Base-by-base conservation (phyloP, 176 grass and related monocot species). In the Oryza longistaminata region DNA sequence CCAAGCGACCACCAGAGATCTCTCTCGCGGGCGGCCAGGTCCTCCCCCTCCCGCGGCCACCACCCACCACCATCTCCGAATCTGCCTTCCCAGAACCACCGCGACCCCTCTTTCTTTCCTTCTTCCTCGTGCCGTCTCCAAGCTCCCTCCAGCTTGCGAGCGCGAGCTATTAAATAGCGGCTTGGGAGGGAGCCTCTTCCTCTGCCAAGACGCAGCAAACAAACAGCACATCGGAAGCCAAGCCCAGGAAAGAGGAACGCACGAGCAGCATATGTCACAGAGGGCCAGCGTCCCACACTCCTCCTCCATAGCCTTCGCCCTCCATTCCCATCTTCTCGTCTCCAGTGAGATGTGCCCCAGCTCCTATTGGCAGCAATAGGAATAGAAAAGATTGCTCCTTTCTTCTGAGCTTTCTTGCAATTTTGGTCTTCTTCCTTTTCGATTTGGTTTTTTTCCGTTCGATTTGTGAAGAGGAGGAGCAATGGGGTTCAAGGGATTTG, bases 321-420 rank as follows among this genome's bases (percentile, higher is more conserved):
- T 88, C 88, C 95, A 97, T 85, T n/a, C 92, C 74, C 95, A 94
- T 73, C 90, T 94, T 88, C 92, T 97, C 7, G 90, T 97, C 13
- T 95, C 91, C 91, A 93, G 93, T 86, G 93, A 98, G 91, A 93
- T 95, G 91, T 95, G 83, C 93, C 82, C 95, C 79, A 92, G 74
- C 83, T 94, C 90, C 87, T 84, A 84, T 65, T 93, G 95, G 95
- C 80, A 87, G n/a, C 80, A 87, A 19, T 68, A 71, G 11, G 0
- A 40, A 49, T 3, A 31, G 29, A 37, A 7, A 62, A 62, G 58
- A 62, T 9, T 29, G 49, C 64, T 66, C 39, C 21, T 33, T 62
- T 74, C 10, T 82, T 49, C 42, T 49, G 26, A 64, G 52, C 14
- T 80, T 86, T 68, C 66, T 70, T 77, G 46, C 19, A 62, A 4